Evolutionary conservation across 805 yeast species (phyloP).

Genomic region (Metschnikowia reukaufii): DNA sequence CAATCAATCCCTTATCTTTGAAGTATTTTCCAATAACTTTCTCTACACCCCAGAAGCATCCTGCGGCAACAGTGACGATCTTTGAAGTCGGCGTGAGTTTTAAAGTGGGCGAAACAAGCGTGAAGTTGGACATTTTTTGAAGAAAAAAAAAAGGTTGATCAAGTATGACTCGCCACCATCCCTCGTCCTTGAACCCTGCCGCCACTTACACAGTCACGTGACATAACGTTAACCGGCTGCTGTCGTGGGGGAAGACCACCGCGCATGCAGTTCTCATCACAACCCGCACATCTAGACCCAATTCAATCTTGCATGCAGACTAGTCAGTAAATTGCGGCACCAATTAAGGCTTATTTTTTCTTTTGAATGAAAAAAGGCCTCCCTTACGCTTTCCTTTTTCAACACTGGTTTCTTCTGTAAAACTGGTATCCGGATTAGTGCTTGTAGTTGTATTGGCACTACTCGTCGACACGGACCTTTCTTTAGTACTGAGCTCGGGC

Average conservation of each 20-base stretch:
- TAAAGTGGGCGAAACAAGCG: slow-evolving; percentile 34
- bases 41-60: slow-evolving; percentile 90
- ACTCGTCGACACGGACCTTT: slow-evolving; percentile 24
- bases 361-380: slow-evolving; percentile 39
- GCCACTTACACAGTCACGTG: slow-evolving; percentile 10
- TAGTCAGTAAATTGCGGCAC: background rate
- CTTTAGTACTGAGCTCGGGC: slow-evolving; percentile 18
- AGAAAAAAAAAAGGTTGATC: background rate
- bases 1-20: slow-evolving; percentile 63
- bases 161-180: background rate
- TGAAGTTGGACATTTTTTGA: slow-evolving; percentile 3
- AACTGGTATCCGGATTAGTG: slow-evolving; percentile 6
- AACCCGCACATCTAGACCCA: background rate
- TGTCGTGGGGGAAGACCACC: background rate
- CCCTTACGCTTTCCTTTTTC: slow-evolving; percentile 22
- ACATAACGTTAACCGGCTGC: slow-evolving; percentile 7
- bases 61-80: slow-evolving; percentile 49
- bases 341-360: slow-evolving; percentile 19
- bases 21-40: slow-evolving; percentile 74
- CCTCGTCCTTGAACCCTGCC: background rate
- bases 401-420: slow-evolving; percentile 4
- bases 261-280: background rate
- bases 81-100: slow-evolving; percentile 35
- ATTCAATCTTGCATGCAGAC: background rate
- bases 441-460: slow-evolving; percentile 18